Evolutionary conservation across 139 green algal genomes (phyloP), one percentile per base, ranked within the genome.

Genomic region (Auxenochlorella protothecoides): DNA sequence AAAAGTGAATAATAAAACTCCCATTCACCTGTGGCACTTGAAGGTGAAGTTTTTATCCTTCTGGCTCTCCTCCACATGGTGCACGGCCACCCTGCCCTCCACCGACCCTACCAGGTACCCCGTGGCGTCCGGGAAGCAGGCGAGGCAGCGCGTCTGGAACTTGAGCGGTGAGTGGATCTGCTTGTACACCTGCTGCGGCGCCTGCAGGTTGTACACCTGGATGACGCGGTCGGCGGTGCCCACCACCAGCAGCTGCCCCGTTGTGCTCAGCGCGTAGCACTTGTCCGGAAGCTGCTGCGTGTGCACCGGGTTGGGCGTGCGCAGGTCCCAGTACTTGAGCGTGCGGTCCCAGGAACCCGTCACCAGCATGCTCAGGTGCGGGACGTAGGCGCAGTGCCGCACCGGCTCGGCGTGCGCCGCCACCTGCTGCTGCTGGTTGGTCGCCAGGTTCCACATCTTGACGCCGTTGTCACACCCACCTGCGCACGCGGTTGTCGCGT

Each of bases 51-150:
- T 97, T 69, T 96, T 94, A 27, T 53, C 65, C 75, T 86, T 72
- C 69, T 88, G 68, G 14, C 59, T 64, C 53, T 97, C 93, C 68
- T 97, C 92, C 13, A 98, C 85, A 76, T 98, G 92, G 15, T 97
- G 90, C 72, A 98, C 92, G n/a, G 90, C 94, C 63, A 98, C 94
- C 44, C 94, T 85, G 9, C 94, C 94, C 76, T 98, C 85, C 6
- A 96, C 88, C 59, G 84, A 93, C 4, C 93, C 92, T 13, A 98
- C 76, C 70, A 98, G 78, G 82, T 92, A 98, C 55, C 94, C 94
- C 6, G 78, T 87, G 66, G 88, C 89, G 79, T 98, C 92, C 2
- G 91, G 89, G 79, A 97, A 96, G 72, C 76, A 85, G 3, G 89
- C 69, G 10, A 88, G 80, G 69, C 89, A 97, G 65, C 92, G 85